Conservation (phyloP, 2,329 filamentous ascomycete species). For the Hypoxylon sp. region DNA sequence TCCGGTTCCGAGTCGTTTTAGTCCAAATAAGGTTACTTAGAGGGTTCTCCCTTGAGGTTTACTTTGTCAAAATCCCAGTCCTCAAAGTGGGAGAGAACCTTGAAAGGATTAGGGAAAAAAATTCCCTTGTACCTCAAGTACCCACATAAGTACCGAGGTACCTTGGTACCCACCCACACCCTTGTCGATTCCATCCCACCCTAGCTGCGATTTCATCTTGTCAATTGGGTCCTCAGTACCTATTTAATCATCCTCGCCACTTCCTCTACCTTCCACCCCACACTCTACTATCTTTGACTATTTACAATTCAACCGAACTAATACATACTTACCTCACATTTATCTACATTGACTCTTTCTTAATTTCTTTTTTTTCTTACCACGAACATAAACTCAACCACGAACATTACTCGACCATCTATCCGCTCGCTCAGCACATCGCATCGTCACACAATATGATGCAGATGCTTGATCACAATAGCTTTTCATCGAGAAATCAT, state of each 20-base stretch:
- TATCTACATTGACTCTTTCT: constrained; percentile 13
- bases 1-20: constrained; percentile 38
- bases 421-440: constrained; percentile 18
- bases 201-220: constrained; percentile 15
- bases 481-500: constrained; percentile 48
- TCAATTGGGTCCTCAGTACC: constrained; percentile 37
- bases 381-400: constrained; percentile 13
- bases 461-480: constrained; percentile 55
- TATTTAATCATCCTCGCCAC: constrained; percentile 44
- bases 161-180: constrained; percentile 33
- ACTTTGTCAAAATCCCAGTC: constrained; percentile 29
- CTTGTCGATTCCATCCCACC: constrained; percentile 28
- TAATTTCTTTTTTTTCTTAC: constrained; percentile 23
- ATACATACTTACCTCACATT: constrained; percentile 28
- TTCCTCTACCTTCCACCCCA: constrained; percentile 38
- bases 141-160: constrained; percentile 32
- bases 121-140: constrained; percentile 39
- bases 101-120: constrained; percentile 25
- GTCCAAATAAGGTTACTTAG: constrained; percentile 39
- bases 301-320: constrained; percentile 24
- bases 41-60: constrained; percentile 29
- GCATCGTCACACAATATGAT: constrained; percentile 51
- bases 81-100: constrained; percentile 16
- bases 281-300: constrained; percentile 29
- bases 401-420: constrained; percentile 25